phyloP scores from a whole-genome alignment of 345 rosid species.

The Pistacia atlantica region DNA sequence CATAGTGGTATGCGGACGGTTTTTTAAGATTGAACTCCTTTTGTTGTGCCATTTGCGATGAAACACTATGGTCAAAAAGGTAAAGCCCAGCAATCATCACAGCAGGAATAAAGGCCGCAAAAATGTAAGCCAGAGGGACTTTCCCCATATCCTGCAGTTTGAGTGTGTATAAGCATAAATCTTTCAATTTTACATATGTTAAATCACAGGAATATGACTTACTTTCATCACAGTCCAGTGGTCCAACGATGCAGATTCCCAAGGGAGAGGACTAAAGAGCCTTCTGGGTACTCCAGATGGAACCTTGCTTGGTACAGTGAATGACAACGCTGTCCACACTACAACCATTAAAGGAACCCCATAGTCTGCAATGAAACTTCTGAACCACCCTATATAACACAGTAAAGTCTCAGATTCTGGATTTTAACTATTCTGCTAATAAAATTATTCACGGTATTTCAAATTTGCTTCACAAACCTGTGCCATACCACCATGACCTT shows the following conservation, averaged over 20 bases:
- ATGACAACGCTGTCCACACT: constrained; percentile 76
- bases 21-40: constrained; percentile 85
- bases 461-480: constrained; percentile 41
- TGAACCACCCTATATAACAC: constrained; percentile 43
- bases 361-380: constrained; percentile 77
- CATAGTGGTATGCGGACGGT: constrained; percentile 81
- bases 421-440: not conserved
- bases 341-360: constrained; percentile 90
- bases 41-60: constrained; percentile 84
- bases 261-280: constrained; percentile 73
- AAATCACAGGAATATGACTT: not conserved
- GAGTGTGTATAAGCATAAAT: not conserved
- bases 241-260: constrained; percentile 56
- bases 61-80: constrained; percentile 87
- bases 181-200: not conserved
- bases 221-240: constrained; percentile 88
- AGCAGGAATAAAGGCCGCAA: constrained; percentile 76
- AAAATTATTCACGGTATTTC: not conserved
- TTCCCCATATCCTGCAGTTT: constrained; percentile 69
- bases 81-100: constrained; percentile 80
- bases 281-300: constrained; percentile 81
- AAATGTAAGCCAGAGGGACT: constrained; percentile 61
- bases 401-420: not conserved
- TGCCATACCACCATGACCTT: constrained; percentile 73
- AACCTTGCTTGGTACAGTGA: constrained; percentile 41